Percentiles rank a stretch among this genome's conserved stretches.
Conservation (phyloP, 2,329 filamentous ascomycete genomes). For the Teratosphaeria zuluensis region DNA sequence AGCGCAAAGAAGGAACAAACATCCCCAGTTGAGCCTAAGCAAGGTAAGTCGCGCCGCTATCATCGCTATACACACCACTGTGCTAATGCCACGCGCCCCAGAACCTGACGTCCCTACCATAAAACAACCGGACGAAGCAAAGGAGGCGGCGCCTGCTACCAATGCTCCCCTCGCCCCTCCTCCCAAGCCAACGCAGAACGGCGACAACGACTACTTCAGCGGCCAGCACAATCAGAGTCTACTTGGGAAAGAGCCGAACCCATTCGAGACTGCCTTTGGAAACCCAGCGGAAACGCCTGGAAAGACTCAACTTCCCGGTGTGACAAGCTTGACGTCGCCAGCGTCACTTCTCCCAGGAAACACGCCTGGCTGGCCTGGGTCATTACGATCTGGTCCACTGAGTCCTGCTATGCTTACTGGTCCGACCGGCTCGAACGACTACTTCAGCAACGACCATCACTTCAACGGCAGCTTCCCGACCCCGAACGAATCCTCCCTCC, state of each 20-base stretch:
- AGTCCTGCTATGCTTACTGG: slow-evolving; percentile 97
- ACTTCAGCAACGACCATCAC: slow-evolving; percentile 63
- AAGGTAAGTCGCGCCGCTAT: neutral
- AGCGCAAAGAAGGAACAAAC: neutral
- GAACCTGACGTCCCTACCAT: slow-evolving; percentile 20
- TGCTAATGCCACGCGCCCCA: neutral
- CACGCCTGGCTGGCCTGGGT: slow-evolving; percentile 74
- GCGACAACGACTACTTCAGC: slow-evolving; percentile 43
- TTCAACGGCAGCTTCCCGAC: slow-evolving; percentile 83
- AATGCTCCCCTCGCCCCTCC: slow-evolving; percentile 44
- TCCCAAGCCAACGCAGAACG: slow-evolving; percentile 36
- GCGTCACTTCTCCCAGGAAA: slow-evolving; percentile 67
- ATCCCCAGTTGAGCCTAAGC: neutral
- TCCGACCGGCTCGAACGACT: slow-evolving; percentile 61
- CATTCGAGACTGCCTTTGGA: slow-evolving; percentile 91
- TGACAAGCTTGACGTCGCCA: slow-evolving; percentile 84
- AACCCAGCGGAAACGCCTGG: slow-evolving; percentile 69
- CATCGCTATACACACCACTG: neutral
- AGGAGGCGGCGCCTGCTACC: slow-evolving; percentile 26
- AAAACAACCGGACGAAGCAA: slow-evolving; percentile 24
- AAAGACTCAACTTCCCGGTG: slow-evolving; percentile 69
- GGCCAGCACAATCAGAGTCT: slow-evolving; percentile 32
- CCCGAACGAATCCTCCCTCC: slow-evolving; percentile 88
- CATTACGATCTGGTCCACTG: slow-evolving; percentile 79
- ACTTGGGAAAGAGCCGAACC: slow-evolving; percentile 79